phyloP scores from a whole-genome alignment of 805 yeast species.

The Cyberlindnera euphorbiae region DNA sequence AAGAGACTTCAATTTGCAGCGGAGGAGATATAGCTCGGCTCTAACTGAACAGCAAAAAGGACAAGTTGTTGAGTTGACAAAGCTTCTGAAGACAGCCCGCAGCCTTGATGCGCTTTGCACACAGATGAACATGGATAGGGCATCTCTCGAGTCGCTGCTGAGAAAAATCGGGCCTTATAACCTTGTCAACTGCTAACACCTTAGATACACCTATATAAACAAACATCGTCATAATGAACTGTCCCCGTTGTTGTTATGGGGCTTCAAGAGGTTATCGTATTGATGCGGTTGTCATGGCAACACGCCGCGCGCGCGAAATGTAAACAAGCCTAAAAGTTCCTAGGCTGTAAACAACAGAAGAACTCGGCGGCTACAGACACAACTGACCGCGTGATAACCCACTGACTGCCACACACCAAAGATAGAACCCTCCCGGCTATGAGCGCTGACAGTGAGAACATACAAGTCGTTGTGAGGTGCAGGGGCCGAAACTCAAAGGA shows the following conservation, averaged over 20 bases:
- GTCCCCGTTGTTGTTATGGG: too few relatives aligned
- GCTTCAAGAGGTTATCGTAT: background rate
- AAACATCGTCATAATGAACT: too few relatives aligned
- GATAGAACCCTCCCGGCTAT: background rate
- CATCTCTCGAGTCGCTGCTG: conserved; percentile 48
- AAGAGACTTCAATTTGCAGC: too few relatives aligned
- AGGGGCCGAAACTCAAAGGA: conserved; percentile 58
- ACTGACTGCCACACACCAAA: too few relatives aligned
- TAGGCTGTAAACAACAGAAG: background rate
- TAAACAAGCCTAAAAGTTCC: conserved; percentile 1
- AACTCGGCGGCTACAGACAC: too few relatives aligned
- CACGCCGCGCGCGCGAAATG: conserved; percentile 2
- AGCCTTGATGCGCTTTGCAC: conserved; percentile 69
- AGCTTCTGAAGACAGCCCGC: conserved; percentile 47
- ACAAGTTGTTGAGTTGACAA: conserved; percentile 13
- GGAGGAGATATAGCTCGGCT: conserved; percentile 6
- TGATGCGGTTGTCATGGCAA: conserved; percentile 6
- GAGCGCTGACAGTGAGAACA: conserved; percentile 39
- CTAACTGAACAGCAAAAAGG: conserved; percentile 16
- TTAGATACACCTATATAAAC: too few relatives aligned
- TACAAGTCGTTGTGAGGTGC: conserved; percentile 60
- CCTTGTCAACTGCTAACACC: conserved; percentile 34
- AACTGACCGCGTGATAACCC: background rate
- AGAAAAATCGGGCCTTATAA: conserved; percentile 46
- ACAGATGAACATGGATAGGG: conserved; percentile 50